Percentiles rank a stretch among this genome's conserved stretches.
These are phyloP conservation scores for Diaporthe amygdali DNA, from an alignment of 2,329 filamentous ascomycete species.

Conservation along the genomic window DNA sequence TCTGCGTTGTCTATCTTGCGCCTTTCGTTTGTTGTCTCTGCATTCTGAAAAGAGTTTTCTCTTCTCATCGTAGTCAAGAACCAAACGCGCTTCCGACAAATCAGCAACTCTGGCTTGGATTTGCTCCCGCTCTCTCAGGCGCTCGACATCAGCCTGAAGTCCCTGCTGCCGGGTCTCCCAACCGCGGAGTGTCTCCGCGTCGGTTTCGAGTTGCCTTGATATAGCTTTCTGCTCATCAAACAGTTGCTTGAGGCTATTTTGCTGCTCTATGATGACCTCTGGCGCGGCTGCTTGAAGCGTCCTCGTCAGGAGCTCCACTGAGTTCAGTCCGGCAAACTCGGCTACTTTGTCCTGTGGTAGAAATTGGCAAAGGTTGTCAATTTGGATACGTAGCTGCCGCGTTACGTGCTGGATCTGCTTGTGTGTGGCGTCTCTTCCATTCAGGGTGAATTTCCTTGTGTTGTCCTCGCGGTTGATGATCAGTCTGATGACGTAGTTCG, in stretches of 20 bases:
- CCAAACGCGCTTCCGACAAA: conserved; percentile 68
- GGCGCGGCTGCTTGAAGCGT: conserved; percentile 90
- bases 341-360: conserved; percentile 94
- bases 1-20: conserved; percentile 60
- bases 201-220: conserved; percentile 60
- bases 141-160: conserved; percentile 82
- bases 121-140: conserved; percentile 75
- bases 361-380: conserved; percentile 98
- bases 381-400: conserved; percentile 81
- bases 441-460: conserved; percentile 77
- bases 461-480: conserved; percentile 84
- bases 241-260: conserved; percentile 74
- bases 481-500: conserved; percentile 77
- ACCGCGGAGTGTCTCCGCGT: conserved; percentile 67
- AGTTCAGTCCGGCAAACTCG: conserved; percentile 85
- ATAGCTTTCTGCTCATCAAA: conserved; percentile 72
- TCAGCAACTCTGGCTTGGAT: conserved; percentile 69
- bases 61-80: conserved; percentile 68
- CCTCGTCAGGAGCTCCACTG: conserved; percentile 80
- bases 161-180: conserved; percentile 76
- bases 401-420: conserved; percentile 73
- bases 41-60: conserved; percentile 52
- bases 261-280: conserved; percentile 78
- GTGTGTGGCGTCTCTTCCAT: conserved; percentile 67
- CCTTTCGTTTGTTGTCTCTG: conserved; percentile 60